A percentile compares a stretch with the other conserved stretches of the same genome.
Evolutionary conservation across 2,329 filamentous ascomycete genomes (phyloP).

Genomic region (Purpureocillium takamizusanense): DNA sequence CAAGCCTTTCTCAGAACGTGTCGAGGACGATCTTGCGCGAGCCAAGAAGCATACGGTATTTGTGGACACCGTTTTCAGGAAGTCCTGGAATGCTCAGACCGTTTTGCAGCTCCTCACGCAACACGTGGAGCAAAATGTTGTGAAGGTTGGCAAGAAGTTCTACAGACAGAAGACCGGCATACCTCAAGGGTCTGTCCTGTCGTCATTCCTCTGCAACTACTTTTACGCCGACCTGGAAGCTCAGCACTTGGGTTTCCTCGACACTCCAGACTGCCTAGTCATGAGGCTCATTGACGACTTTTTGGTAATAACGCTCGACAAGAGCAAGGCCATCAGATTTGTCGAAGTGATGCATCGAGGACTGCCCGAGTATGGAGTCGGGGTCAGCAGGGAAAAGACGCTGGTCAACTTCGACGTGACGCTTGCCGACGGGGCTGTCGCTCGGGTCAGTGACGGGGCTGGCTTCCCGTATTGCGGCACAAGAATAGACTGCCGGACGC

Average conservation of each 20-base stretch:
- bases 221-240: conserved; percentile 87
- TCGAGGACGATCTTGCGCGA: conserved; percentile 29
- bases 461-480: conserved; percentile 87
- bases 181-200: conserved; percentile 85
- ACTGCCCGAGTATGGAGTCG: conserved; percentile 69
- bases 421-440: conserved; percentile 43
- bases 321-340: conserved; percentile 59
- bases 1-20: conserved; percentile 32
- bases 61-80: conserved; percentile 55
- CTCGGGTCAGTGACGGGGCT: conserved; percentile 28
- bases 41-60: conserved; percentile 64
- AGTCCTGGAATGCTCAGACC: conserved; percentile 43
- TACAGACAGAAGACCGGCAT: conserved; percentile 86
- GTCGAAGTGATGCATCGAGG: conserved; percentile 73
- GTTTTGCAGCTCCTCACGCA: conserved; percentile 65
- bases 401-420: conserved; percentile 71
- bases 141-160: conserved; percentile 81
- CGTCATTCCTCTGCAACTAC: conserved; percentile 82
- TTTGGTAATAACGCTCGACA: conserved; percentile 69
- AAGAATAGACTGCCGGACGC: conserved; percentile 61
- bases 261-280: conserved; percentile 49
- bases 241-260: conserved; percentile 58
- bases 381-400: conserved; percentile 69
- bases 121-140: conserved; percentile 76
- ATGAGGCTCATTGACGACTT: conserved; percentile 89